Evolutionary conservation across 208 protist genomes (phyloP), one percentile per base, ranked within the genome.

Genomic region (Crithidia expoeki): DNA sequence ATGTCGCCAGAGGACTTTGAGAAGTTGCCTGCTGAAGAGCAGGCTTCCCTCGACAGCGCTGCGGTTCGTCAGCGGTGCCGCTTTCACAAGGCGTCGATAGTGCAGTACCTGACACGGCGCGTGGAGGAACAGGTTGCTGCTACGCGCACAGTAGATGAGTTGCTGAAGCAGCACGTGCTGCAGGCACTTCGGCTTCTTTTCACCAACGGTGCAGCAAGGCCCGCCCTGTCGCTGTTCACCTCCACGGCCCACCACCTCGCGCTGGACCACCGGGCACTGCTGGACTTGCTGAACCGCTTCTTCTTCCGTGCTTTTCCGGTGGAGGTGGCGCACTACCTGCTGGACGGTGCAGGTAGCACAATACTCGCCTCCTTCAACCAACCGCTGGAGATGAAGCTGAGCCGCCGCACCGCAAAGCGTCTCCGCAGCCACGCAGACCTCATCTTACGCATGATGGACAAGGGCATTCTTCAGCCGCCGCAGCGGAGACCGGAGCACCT

Each of bases 151-250:
- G 52, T 68, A 11, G 52, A 56, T 36, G 52, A 36, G 53, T 16
- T 40, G 40, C 38, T 59, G 12, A 25, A 30, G 61, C 28, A 6
- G 2, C 60, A 63, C 12, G 59, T 75, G 23, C 19, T 42, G 51
- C 46, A 63, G 12, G 69, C 69, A 9, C 21, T 57, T 10, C 17
- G 17, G 21, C 50, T 42, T 49, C 61, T 75, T 4, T 11, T 40
- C 33, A 50, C 19, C 21, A 47, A 28, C 44, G 69, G 59, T 10
- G 17, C 21, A 6, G 16, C 34, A 7, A 47, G 9, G 10, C 33
- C 68, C 50, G 53, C 51, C 5, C 61, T 75, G 3, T 4, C 30
- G 4, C 69, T 75, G 19, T 68, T 75, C 25, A 75, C 52, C 5
- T 0, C 28, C 19, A 75, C 69, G 0, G 53, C 69, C 2, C 69